phyloP scores from a whole-genome alignment of 192 early-diverging fungal species.

The Coemansia sp. region DNA sequence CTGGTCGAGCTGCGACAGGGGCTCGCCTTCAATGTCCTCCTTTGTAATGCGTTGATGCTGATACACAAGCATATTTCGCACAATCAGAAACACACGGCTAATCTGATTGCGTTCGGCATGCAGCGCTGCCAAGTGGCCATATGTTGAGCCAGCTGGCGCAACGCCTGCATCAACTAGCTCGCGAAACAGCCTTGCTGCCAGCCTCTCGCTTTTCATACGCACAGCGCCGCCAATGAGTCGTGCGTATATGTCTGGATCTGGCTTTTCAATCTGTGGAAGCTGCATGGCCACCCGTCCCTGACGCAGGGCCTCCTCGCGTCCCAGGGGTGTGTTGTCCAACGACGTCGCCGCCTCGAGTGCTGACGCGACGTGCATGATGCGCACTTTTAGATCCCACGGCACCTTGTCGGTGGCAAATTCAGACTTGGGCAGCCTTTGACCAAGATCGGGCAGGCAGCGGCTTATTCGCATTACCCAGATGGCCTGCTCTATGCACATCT shows the following conservation, averaged over 20 bases:
- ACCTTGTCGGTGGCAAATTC: conserved; percentile 24
- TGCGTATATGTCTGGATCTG: conserved; percentile 36
- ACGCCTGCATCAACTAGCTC: conserved; percentile 44
- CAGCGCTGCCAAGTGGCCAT: conserved; percentile 35
- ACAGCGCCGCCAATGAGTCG: conserved; percentile 48
- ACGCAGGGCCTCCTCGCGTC: conserved; percentile 23
- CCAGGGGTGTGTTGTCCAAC: conserved; percentile 22
- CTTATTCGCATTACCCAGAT: conserved; percentile 53
- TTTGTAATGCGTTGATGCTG: conserved; percentile 14
- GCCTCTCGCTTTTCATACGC: conserved; percentile 23
- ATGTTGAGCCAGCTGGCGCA: conserved; percentile 31
- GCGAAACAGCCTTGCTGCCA: conserved; percentile 41
- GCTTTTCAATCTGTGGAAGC: conserved; percentile 30
- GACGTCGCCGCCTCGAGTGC: conserved; percentile 37
- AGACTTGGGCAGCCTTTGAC: conserved; percentile 20
- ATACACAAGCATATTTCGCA: conserved; percentile 24
- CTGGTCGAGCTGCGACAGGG: neutral
- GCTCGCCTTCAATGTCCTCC: conserved; percentile 7
- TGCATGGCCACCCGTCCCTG: conserved; percentile 34
- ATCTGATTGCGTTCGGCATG: conserved; percentile 37
- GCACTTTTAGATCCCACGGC: conserved; percentile 48
- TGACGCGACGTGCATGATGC: conserved; percentile 44
- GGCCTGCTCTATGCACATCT: conserved; percentile 46
- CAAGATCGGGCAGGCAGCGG: conserved; percentile 43
- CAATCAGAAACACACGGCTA: conserved; percentile 42